These are phyloP conservation scores for Didymella exigua DNA, from an alignment of 2,329 filamentous ascomycete species.

Conservation along the genomic window DNA sequence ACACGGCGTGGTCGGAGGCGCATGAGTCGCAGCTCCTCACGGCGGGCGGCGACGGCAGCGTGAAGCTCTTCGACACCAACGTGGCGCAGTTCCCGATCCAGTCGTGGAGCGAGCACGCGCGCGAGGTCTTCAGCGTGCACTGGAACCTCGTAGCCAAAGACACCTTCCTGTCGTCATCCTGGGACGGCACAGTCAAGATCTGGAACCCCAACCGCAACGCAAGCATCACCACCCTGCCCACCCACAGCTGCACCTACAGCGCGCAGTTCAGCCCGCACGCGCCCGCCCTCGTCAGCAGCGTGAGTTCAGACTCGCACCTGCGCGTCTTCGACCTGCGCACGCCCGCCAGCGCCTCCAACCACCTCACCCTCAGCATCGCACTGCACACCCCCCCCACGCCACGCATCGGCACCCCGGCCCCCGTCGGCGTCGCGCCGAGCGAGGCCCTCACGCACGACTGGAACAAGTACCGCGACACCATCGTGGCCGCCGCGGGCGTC, in stretches of 20 bases:
- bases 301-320: constrained; percentile 86
- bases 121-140: constrained; percentile 88
- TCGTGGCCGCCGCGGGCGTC: constrained; percentile 87
- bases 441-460: constrained; percentile 96
- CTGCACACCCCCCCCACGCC: constrained; percentile 72
- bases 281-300: constrained; percentile 82
- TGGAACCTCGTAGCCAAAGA: constrained; percentile 94
- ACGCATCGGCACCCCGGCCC: constrained; percentile 50
- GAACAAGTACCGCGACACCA: constrained; percentile 92
- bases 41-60: constrained; percentile 88
- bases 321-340: constrained; percentile 91
- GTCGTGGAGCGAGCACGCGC: constrained; percentile 90
- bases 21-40: constrained; percentile 93
- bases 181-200: constrained; percentile 96
- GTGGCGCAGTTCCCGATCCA: constrained; percentile 84
- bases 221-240: constrained; percentile 83
- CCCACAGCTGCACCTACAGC: constrained; percentile 92
- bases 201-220: constrained; percentile 81
- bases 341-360: constrained; percentile 83
- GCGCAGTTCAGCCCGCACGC: constrained; percentile 89
- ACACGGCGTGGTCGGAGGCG: constrained; percentile 92
- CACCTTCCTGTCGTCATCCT: constrained; percentile 87
- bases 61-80: constrained; percentile 90
- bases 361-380: constrained; percentile 80
- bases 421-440: constrained; percentile 63